Conservation (phyloP, 2,329 filamentous ascomycete genomes). For the Aspergillus eucalypticola region DNA sequence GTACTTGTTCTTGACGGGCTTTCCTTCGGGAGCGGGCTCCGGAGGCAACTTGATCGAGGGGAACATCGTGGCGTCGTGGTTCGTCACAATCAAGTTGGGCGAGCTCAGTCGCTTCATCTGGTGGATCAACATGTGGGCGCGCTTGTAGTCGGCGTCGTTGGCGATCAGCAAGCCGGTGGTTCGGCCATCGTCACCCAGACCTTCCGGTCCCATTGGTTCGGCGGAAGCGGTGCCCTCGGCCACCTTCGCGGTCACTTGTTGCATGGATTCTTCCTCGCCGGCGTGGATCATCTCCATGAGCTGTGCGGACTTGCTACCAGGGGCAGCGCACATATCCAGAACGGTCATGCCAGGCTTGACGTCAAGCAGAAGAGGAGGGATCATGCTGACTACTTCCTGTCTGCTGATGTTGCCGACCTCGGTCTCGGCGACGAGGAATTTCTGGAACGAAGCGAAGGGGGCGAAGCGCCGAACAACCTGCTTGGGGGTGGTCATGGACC, state of each 20-base stretch:
- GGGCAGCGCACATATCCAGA: slow-evolving; percentile 92
- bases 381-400: slow-evolving; percentile 99
- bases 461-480: slow-evolving; percentile 91
- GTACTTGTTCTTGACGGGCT: slow-evolving; percentile 63
- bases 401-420: slow-evolving; percentile 96
- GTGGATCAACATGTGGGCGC: slow-evolving; percentile 94
- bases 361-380: slow-evolving; percentile 90
- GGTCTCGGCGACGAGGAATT: slow-evolving; percentile 96
- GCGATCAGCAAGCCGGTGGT: slow-evolving; percentile 90
- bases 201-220: slow-evolving; percentile 50
- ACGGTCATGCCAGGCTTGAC: slow-evolving; percentile 88
- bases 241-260: slow-evolving; percentile 66
- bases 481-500: slow-evolving; percentile 98
- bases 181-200: slow-evolving; percentile 72
- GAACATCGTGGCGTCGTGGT: slow-evolving; percentile 95
- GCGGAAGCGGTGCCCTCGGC: slow-evolving; percentile 61
- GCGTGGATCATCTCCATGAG: slow-evolving; percentile 90
- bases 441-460: slow-evolving; percentile 93
- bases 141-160: slow-evolving; percentile 95
- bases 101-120: slow-evolving; percentile 97
- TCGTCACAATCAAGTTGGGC: slow-evolving; percentile 93
- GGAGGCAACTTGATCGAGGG: slow-evolving; percentile 84
- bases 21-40: slow-evolving; percentile 54
- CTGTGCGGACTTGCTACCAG: slow-evolving; percentile 95
- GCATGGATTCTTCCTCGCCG: slow-evolving; percentile 85